phyloP scores from a whole-genome alignment of 345 rosid species.

The Ceriops decandra region DNA sequence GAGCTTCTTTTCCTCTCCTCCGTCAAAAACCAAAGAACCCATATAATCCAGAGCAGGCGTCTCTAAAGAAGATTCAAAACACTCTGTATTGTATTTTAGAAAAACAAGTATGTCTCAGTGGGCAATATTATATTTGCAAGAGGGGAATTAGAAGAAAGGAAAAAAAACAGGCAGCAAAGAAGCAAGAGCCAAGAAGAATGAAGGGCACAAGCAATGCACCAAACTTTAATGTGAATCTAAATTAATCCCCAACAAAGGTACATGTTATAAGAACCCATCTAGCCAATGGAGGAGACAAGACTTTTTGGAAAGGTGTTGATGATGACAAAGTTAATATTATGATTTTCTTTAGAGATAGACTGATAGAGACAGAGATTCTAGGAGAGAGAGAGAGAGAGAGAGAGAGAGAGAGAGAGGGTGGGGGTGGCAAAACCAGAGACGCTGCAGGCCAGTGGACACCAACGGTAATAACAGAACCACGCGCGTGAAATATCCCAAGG shows the following conservation, averaged over 20 bases:
- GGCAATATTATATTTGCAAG: not conserved
- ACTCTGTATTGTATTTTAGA: constrained; percentile 13
- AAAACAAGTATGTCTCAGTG: not conserved
- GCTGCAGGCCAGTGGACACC: constrained; percentile 6
- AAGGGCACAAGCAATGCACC: constrained; percentile 15
- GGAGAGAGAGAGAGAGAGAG: not conserved
- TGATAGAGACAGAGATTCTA: not conserved
- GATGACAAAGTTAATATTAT: constrained; percentile 12
- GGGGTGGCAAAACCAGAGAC: constrained; percentile 11
- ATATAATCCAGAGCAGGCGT: constrained; percentile 4
- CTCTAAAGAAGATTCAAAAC: not conserved
- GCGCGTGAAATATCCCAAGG: constrained; percentile 17
- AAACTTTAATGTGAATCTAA: constrained; percentile 21
- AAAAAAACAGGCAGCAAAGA: constrained; percentile 1
- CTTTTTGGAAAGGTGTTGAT: constrained; percentile 25
- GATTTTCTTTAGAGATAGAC: not conserved
- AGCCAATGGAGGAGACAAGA: constrained; percentile 17
- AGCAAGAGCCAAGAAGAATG: not conserved
- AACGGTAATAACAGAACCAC: constrained; percentile 44
- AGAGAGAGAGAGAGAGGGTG: not conserved
- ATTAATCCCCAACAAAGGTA: not conserved
- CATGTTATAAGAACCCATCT: constrained; percentile 9
- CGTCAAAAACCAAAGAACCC: constrained; percentile 26
- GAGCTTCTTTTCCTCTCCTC: constrained; percentile 23
- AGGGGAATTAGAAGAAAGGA: not conserved